Conservation (phyloP, 2,329 filamentous ascomycete species). For the Fusarium abutilonis region DNA sequence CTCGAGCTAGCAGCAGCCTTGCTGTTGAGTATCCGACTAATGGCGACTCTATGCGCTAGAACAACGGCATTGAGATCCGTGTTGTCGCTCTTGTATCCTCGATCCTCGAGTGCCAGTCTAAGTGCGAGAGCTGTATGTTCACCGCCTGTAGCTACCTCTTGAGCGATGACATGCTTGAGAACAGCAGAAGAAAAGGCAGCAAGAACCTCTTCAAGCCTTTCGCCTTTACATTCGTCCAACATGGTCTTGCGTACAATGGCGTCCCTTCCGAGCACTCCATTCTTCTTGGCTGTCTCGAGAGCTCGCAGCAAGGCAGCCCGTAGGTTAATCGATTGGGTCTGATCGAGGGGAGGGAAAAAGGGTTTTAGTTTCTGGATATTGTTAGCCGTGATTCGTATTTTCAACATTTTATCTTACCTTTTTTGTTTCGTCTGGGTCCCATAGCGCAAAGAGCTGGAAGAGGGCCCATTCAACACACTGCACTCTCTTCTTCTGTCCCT, state of each 20-base stretch:
- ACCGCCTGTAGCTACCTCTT: constrained; percentile 51
- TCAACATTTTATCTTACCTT: constrained; percentile 62
- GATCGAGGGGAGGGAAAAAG: constrained; percentile 90
- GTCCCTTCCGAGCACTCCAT: constrained; percentile 81
- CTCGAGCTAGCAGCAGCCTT: constrained; percentile 68
- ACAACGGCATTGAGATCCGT: constrained; percentile 71
- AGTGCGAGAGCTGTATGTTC: constrained; percentile 61
- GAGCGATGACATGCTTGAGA: constrained; percentile 72
- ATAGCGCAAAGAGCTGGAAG: constrained; percentile 86
- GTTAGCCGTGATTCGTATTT: constrained; percentile 1
- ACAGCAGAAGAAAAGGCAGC: constrained; percentile 86
- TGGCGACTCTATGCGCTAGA: constrained; percentile 75
- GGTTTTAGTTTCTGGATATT: constrained; percentile 80
- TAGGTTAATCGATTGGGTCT: constrained; percentile 89
- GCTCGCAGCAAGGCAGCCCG: constrained; percentile 83
- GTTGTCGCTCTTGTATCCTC: constrained; percentile 65
- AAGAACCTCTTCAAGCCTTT: constrained; percentile 87
- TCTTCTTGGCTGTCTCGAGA: constrained; percentile 88
- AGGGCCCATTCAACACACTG: constrained; percentile 88
- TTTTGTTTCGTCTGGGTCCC: constrained; percentile 79
- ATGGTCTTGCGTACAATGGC: constrained; percentile 88
- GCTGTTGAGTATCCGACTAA: constrained; percentile 66
- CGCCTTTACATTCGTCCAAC: constrained; percentile 95
- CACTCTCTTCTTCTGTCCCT: constrained; percentile 84
- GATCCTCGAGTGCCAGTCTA: constrained; percentile 66